Conservation (phyloP, 306 rosid genomes). For the Corylus americana region DNA sequence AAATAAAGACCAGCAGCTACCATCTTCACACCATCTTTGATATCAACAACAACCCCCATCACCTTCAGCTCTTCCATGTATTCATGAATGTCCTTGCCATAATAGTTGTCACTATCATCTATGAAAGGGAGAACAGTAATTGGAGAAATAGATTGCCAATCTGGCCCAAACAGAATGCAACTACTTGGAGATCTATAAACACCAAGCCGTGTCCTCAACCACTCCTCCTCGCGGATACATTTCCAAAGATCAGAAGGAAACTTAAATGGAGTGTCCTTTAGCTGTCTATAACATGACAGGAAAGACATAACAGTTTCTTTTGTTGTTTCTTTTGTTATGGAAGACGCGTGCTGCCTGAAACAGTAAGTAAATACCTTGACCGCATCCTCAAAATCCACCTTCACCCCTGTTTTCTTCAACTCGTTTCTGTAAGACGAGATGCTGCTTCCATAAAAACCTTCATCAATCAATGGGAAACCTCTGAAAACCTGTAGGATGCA, state of each 20-base stretch:
- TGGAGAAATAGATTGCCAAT: conserved; percentile 60
- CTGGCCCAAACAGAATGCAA: conserved; percentile 62
- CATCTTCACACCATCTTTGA: conserved; percentile 50
- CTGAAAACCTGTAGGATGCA: conserved; percentile 56
- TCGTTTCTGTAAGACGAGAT: conserved; percentile 31
- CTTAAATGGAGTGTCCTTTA: conserved; percentile 22
- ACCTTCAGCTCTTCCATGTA: conserved; percentile 55
- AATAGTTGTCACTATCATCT: conserved; percentile 46
- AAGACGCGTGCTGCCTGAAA: conserved; percentile 42
- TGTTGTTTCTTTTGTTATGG: conserved; percentile 35
- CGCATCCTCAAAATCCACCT: conserved; percentile 58
- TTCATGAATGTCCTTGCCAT: conserved; percentile 46
- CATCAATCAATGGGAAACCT: conserved; percentile 54
- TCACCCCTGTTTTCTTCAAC: conserved; percentile 48
- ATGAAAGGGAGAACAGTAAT: conserved; percentile 71
- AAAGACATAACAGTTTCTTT: conserved; percentile 44
- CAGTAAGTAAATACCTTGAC: conserved; percentile 27
- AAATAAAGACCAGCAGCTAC: conserved; percentile 38
- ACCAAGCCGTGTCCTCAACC: conserved; percentile 62
- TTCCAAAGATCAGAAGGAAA: conserved; percentile 31
- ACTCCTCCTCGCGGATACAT: conserved; percentile 28
- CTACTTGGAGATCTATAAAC: conserved; percentile 43
- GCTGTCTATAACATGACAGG: conserved; percentile 46
- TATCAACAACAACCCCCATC: conserved; percentile 50
- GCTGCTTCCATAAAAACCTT: conserved; percentile 39